phyloP scores from a whole-genome alignment of 73 alveolate genomes.

The Tetrahymena borealis region DNA sequence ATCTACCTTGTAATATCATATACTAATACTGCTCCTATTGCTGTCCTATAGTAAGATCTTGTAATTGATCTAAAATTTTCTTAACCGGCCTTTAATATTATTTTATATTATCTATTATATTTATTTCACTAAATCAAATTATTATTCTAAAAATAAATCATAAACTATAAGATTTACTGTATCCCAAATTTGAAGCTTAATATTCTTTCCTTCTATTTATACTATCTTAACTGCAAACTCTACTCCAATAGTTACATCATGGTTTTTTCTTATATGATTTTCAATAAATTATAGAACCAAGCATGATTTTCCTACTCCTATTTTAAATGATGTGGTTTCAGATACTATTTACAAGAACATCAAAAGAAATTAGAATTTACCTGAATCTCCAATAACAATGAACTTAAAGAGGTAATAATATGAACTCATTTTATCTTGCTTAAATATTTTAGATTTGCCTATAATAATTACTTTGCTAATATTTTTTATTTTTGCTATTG shows the following conservation, averaged over 20 bases:
- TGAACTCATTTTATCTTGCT: no score
- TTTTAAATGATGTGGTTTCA: not conserved
- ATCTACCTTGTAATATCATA: conserved; percentile 48
- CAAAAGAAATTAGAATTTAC: not conserved
- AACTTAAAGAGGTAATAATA: conserved; percentile 39
- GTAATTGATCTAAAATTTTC: conserved; percentile 50
- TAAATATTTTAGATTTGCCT: no score
- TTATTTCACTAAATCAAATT: not conserved
- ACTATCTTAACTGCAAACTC: conserved; percentile 60
- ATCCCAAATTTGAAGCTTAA: conserved; percentile 56
- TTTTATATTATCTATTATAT: not conserved
- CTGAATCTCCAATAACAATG: conserved; percentile 63
- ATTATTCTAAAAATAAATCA: not conserved
- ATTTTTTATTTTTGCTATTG: no score
- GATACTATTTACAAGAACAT: not conserved
- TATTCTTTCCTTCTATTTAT: conserved; percentile 42
- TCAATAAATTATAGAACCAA: conserved; percentile 52
- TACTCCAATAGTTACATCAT: conserved; percentile 60
- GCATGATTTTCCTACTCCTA: conserved; percentile 63
- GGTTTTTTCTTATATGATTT: conserved; percentile 47
- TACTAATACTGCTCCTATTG: conserved; percentile 56
- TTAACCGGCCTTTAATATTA: conserved; percentile 38
- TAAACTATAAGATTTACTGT: conserved; percentile 51
- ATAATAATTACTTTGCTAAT: no score
- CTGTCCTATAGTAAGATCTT: conserved; percentile 55